Base-by-base conservation (phyloP, 257 asterid species). In the Solanum virginianum region DNA sequence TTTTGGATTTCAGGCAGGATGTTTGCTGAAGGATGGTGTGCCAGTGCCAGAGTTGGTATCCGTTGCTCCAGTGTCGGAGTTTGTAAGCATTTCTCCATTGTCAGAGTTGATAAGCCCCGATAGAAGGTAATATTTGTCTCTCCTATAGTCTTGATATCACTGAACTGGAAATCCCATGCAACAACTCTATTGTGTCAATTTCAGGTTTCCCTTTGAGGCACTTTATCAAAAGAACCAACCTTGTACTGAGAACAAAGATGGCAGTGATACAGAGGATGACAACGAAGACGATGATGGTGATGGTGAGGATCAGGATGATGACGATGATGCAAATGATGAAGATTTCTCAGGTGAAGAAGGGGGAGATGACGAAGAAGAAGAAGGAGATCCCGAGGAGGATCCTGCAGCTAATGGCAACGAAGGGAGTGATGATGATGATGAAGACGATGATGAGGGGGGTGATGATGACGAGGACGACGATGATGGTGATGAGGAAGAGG, bases 261-360 rank as follows among this genome's bases (percentile, higher is more conserved):
- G 87, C 32, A 91, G 95, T 20, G 97, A 93, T 60, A 88, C 94
- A 1, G 98, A 94, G 84, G 91, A 94, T 17, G 97, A 94, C 8
- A 95, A 92, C 5, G 98, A 92, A 45, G 97, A 93, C 6, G 97
- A 92, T 0, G 96, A 90, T 0, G 94, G 89, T 0, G 95, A 89
- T 43, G 89, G 75, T 45, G 90, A 87, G 17, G 94, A 89, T 29
- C 90, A 86, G 56, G 94, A 89, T 8, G 92, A 86, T 11, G 96
- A 90, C 1, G 98, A 94, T 54, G 98, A 94, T 87, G 98, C 89
- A 11, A 97, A 90, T 1, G 98, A 95, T 16, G 98, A 92, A 77
- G 98, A 94, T 90, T 93, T 95, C 89, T 94, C 98, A 0, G 98
- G 94, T 54, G 97, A 93, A 4, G 97, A 92, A 86, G 95, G 89